These are phyloP conservation scores for Candida maesae DNA, from an alignment of 805 yeast genomes.

Conservation along the genomic window DNA sequence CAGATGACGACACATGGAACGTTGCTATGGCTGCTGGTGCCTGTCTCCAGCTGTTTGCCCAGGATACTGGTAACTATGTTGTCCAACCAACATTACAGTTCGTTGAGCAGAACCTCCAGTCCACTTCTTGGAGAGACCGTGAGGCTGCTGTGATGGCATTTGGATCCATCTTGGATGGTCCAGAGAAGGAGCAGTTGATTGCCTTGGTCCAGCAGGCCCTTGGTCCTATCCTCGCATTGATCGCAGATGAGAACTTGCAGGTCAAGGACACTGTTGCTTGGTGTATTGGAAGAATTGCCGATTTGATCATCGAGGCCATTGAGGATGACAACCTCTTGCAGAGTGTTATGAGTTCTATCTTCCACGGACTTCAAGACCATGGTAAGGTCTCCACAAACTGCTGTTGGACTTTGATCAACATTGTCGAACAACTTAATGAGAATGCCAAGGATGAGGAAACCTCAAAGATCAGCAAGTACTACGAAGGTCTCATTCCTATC, in stretches of 20 bases:
- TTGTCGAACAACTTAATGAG: slow-evolving; percentile 75
- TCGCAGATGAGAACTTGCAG: slow-evolving; percentile 71
- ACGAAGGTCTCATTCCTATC: slow-evolving; percentile 63
- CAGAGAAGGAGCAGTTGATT: slow-evolving; percentile 67
- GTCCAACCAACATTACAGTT: slow-evolving; percentile 81
- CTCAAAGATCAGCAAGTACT: slow-evolving; percentile 71
- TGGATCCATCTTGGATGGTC: slow-evolving; percentile 95
- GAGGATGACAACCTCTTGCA: slow-evolving; percentile 64
- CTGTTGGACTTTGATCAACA: slow-evolving; percentile 94
- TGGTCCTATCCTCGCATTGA: slow-evolving; percentile 68
- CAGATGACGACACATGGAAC: slow-evolving; percentile 96
- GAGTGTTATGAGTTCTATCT: slow-evolving; percentile 65
- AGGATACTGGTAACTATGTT: slow-evolving; percentile 80
- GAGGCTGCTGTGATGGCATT: slow-evolving; percentile 99
- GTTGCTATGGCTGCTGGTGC: slow-evolving; percentile 99
- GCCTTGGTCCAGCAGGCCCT: slow-evolving; percentile 77
- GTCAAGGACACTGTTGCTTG: slow-evolving; percentile 97
- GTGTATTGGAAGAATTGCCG: slow-evolving; percentile 97
- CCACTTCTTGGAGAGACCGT: slow-evolving; percentile 73
- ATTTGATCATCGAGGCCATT: slow-evolving; percentile 73
- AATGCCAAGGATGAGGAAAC: slow-evolving; percentile 42
- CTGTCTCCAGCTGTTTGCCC: slow-evolving; percentile 91
- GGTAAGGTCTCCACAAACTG: slow-evolving; percentile 95
- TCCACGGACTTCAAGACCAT: slow-evolving; percentile 82
- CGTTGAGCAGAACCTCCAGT: slow-evolving; percentile 68